phyloP scores from a whole-genome alignment of 768 basidiomycete genomes.

The Leccinum incarnatum region DNA sequence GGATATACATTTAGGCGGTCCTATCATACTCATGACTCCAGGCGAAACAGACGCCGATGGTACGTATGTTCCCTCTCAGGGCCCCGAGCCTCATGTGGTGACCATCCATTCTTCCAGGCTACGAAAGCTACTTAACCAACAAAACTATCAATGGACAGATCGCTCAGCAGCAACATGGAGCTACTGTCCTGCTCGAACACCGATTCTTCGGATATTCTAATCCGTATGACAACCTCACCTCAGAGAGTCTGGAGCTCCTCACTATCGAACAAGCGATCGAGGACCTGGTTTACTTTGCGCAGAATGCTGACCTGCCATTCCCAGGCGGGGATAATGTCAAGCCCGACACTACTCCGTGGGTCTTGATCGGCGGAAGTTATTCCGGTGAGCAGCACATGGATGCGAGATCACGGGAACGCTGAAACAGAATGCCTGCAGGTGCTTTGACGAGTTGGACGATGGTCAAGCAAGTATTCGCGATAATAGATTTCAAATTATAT shows the following conservation, averaged over 20 bases:
- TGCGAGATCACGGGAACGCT: not conserved
- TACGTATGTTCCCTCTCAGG: not conserved
- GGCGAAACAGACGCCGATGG: constrained; percentile 59
- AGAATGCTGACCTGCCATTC: constrained; percentile 65
- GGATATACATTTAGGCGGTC: constrained; percentile 17
- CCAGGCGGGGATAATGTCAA: constrained; percentile 60
- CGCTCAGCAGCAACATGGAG: constrained; percentile 63
- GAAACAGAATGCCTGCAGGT: not conserved
- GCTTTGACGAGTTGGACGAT: not conserved
- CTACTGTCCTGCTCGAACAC: constrained; percentile 65
- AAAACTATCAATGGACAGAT: constrained; percentile 60
- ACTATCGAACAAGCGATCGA: constrained; percentile 76
- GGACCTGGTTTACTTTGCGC: constrained; percentile 67
- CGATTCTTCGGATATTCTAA: constrained; percentile 76
- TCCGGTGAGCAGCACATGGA: not conserved
- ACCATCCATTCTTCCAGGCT: constrained; percentile 17
- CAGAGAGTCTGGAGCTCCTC: constrained; percentile 54
- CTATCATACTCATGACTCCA: constrained; percentile 45
- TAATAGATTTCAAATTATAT: not conserved
- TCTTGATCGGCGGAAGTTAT: not conserved
- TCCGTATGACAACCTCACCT: constrained; percentile 58
- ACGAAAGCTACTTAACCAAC: constrained; percentile 58
- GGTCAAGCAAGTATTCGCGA: not conserved
- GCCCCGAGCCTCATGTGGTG: not conserved
- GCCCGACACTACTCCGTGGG: constrained; percentile 40